Evolutionary conservation across 2,329 filamentous ascomycete species (phyloP).

Genomic region (Plectosphaerella cucumerina): DNA sequence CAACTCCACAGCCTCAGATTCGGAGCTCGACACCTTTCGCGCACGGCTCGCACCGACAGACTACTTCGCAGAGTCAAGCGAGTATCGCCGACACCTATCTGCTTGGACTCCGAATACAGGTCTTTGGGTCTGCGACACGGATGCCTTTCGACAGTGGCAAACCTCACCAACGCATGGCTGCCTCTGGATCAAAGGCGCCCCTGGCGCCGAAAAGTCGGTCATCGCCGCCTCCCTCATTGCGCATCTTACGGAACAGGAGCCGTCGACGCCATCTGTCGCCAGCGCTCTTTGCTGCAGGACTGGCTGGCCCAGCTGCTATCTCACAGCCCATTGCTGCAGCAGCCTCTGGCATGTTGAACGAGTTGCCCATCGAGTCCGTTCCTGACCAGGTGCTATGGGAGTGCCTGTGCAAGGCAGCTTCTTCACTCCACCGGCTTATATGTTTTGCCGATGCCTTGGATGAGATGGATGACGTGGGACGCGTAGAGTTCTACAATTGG

Average conservation of each 20-base stretch:
- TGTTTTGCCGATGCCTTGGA: slow-evolving; percentile 32
- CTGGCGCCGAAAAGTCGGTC: slow-evolving; percentile 21
- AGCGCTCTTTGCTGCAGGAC: slow-evolving; percentile 23
- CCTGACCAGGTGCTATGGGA: slow-evolving; percentile 14
- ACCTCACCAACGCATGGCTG: slow-evolving; percentile 1
- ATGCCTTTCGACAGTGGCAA: background rate
- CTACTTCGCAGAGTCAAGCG: slow-evolving; percentile 6
- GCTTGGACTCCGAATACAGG: slow-evolving; percentile 7
- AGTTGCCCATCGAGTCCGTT: slow-evolving; percentile 8
- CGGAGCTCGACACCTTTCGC: background rate
- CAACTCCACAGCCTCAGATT: background rate
- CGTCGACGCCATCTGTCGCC: slow-evolving; percentile 16
- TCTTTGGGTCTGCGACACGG: slow-evolving; percentile 7
- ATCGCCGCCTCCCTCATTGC: slow-evolving; percentile 21
- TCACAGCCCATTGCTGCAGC: slow-evolving; percentile 20
- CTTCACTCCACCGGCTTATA: slow-evolving; percentile 17
- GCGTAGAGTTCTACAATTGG: slow-evolving; percentile 19
- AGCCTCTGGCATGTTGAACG: slow-evolving; percentile 7
- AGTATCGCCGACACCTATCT: slow-evolving; percentile 7
- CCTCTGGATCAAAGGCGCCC: slow-evolving; percentile 12
- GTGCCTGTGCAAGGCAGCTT: slow-evolving; percentile 10
- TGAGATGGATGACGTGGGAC: slow-evolving; percentile 27
- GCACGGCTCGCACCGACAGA: slow-evolving; percentile 10
- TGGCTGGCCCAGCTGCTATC: slow-evolving; percentile 25
- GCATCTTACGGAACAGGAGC: slow-evolving; percentile 9